phyloP scores from a whole-genome alignment of 768 basidiomycete genomes.

The Lactarius sanguifluus region DNA sequence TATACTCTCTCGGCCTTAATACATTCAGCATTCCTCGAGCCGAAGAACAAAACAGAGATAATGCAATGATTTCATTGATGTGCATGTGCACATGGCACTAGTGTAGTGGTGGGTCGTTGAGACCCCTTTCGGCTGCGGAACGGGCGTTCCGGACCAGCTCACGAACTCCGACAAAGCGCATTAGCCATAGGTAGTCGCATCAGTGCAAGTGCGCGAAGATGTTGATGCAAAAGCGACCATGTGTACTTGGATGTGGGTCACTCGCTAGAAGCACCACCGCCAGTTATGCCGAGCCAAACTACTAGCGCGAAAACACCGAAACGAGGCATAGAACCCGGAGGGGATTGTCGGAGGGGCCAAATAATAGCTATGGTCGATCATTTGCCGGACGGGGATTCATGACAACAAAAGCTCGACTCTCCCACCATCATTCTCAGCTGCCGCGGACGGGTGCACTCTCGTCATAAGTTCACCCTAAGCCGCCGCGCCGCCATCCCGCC shows the following conservation, averaged over 20 bases:
- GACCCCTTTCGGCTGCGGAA: conserved; percentile 1
- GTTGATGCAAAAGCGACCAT: background rate
- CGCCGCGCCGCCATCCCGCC: background rate
- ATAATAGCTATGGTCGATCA: background rate
- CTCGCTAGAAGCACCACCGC: background rate
- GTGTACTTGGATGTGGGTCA: background rate
- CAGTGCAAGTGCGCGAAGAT: background rate
- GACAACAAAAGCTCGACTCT: background rate
- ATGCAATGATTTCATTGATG: background rate
- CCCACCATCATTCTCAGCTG: background rate
- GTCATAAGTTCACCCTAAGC: background rate
- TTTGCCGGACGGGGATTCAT: background rate
- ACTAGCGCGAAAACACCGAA: background rate
- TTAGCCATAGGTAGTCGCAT: conserved; percentile 17
- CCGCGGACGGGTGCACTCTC: background rate
- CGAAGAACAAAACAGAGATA: conserved; percentile 3
- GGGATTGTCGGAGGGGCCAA: background rate
- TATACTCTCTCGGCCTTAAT: background rate
- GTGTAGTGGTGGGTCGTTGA: background rate
- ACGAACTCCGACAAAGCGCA: background rate
- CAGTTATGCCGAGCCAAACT: background rate
- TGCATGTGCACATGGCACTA: background rate
- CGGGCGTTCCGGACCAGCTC: conserved; percentile 1
- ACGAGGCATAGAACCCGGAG: background rate
- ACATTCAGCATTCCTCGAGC: background rate